Base-by-base conservation (phyloP, 176 grass and related monocot genomes). In the Alloteropsis semialata region DNA sequence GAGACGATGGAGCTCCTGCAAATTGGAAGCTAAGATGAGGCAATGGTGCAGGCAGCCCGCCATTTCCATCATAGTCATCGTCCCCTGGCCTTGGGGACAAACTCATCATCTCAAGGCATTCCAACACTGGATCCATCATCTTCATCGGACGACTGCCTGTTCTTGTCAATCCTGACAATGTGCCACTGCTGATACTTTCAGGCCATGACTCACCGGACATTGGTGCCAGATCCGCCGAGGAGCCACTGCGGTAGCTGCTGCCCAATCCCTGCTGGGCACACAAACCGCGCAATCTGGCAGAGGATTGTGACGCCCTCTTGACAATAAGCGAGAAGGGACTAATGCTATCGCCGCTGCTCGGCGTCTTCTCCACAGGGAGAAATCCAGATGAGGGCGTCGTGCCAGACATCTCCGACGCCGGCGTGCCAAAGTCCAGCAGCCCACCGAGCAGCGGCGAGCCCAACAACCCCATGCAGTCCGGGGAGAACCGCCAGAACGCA, bases 261-360 rank as follows among this genome's bases (percentile, higher is more conserved):
- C 34, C 34, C 25, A 30, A 43, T 29, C 73, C 55, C 72, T 92
- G 92, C 32, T 90, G 82, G 65, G 87, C 68, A 72, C 74, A 82
- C 64, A 85, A 67, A 50, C 77, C 74, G 28, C 78, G 85, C 19
- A 75, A 58, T 55, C 74, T 89, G 19, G 71, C 32, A 56, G 93
- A 99, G 17, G 91, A 92, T 51, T 88, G 58, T 6, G 93, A 93
- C 77, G 89, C 91, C 57, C 87, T 89, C 86, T 96, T 93, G 75
- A 99, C 73, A 78, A 99, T 99, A 57, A 99, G 82, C 6, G 97
- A 99, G 87, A 99, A 99, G 54, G 97, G 97, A 60, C 97, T 99
- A 13, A 90, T 88, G 81, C 85, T 99, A 34, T 91, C 88, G 3
- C 86, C 79, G 18, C 74, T 99, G 81, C 81, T 92, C 3, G 97